Evolutionary conservation across 257 asterid genomes (phyloP).

Genomic region (Marsdenia floribunda): DNA sequence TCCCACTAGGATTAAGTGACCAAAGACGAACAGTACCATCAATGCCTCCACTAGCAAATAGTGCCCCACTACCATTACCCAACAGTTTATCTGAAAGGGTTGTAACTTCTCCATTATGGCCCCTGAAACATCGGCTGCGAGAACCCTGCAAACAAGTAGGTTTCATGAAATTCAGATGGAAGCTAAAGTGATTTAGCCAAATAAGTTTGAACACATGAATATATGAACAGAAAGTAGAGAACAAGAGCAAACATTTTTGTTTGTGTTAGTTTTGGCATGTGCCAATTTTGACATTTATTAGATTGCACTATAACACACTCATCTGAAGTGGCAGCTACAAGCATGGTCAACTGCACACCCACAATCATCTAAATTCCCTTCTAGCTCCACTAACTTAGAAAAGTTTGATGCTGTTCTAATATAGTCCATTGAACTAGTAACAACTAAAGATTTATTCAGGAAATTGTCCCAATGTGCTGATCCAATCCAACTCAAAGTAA

Average conservation of each 20-base stretch:
- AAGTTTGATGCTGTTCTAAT: background rate
- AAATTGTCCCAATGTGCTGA: background rate
- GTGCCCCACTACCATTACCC: constrained; percentile 45
- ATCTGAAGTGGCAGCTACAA: background rate
- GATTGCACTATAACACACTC: background rate
- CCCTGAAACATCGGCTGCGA: constrained; percentile 62
- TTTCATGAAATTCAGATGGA: background rate
- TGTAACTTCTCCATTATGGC: constrained; percentile 59
- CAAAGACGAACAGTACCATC: constrained; percentile 85
- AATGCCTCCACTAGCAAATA: constrained; percentile 83
- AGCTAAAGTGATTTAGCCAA: background rate
- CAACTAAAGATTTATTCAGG: background rate
- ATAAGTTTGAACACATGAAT: background rate
- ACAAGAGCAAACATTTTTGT: background rate
- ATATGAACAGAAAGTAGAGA: background rate
- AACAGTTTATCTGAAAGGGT: constrained; percentile 67
- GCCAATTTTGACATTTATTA: background rate
- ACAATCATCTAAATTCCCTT: background rate
- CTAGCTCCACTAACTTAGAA: background rate
- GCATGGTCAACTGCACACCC: background rate
- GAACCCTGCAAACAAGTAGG: constrained; percentile 44
- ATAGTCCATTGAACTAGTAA: background rate
- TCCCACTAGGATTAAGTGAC: constrained; percentile 65
- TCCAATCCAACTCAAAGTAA: background rate
- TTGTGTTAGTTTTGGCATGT: background rate